Base-by-base conservation (phyloP, 1,139 yeast species). In the Hanseniaspora gamundiae region DNA sequence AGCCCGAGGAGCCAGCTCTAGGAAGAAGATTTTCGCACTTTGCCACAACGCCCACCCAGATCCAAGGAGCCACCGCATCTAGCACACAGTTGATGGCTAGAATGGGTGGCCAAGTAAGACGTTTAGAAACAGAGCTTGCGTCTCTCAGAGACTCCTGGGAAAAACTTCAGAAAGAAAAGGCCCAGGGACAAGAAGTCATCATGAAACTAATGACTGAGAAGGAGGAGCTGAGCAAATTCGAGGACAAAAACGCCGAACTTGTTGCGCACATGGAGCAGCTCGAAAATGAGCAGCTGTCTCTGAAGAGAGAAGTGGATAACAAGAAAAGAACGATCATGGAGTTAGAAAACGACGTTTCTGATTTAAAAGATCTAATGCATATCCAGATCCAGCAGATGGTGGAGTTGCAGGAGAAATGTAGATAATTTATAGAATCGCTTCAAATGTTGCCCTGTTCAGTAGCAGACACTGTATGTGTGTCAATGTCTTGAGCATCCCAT, bases 341-440 rank as follows among this genome's bases (percentile, higher is more conserved):
- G 61, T 68, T 93, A 43, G 71, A 71, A 51, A 95, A 94, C 4
- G 99, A 91, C 57, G 91, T 93, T 14, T 72, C 70, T 6, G 99
- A 91, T 60, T 68, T 91, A 61, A 91, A 88, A 61, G 88, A 82
- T 36, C 68, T 88, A 67, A 75, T 87, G 58, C 73, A 76, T 48
- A 73, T 74, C 49, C 98, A 91, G 61, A 91, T 87, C 28, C 93
- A 85, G 59, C 93, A 87, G 54, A 70, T 88, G 73, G 78, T 84
- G 38, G 83, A 76, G 47, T 66, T 81, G 62, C 81, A 77, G 51
- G 76, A 67, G 24, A 51, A 43, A 21, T 38, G 42, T 26, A 42
- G 51, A 42, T 49, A 38, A 44, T 44, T 10, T 28, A n/a, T 26
- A 16, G 13, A n/a, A n/a, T n/a, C n/a, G n/a, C n/a, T n/a, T 53